phyloP scores from a whole-genome alignment of 352 stramenopile species.

The Globisporangium cederbergense region DNA sequence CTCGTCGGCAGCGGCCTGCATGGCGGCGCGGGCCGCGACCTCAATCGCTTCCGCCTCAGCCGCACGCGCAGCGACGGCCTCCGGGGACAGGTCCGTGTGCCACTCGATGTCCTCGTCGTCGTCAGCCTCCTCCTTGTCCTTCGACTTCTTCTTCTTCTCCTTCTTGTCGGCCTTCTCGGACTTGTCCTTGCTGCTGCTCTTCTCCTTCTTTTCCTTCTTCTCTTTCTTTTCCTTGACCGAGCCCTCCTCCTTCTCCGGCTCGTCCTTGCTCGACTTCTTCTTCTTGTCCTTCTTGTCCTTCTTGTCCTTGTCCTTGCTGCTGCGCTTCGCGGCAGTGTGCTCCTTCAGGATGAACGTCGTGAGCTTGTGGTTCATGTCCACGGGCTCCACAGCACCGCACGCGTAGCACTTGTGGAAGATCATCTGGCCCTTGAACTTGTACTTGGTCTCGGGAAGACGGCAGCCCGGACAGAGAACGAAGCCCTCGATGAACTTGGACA shows the following conservation, averaged over 20 bases:
- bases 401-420: constrained; percentile 99
- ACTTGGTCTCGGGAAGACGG: constrained; percentile 97
- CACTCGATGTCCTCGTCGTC: constrained; percentile 77
- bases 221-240: constrained; percentile 57
- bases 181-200: constrained; percentile 48
- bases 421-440: constrained; percentile 97
- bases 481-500: constrained; percentile 98
- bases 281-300: constrained; percentile 69
- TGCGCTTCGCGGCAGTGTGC: constrained; percentile 91
- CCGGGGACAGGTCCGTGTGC: constrained; percentile 83
- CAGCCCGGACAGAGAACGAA: constrained; percentile 98
- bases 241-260: constrained; percentile 62
- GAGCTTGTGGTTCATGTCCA: constrained; percentile 99
- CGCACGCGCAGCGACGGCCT: constrained; percentile 77
- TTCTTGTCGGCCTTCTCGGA: constrained; percentile 87
- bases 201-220: constrained; percentile 75
- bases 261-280: constrained; percentile 51
- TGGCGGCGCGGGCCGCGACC: constrained; percentile 65
- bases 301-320: constrained; percentile 82
- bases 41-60: constrained; percentile 82
- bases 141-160: constrained; percentile 80
- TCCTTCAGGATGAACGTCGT: constrained; percentile 97
- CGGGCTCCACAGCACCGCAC: constrained; percentile 95
- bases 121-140: constrained; percentile 37
- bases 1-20: constrained; percentile 47